Percentiles rank a stretch among this genome's conserved stretches.
Conservation (phyloP, 208 protist species). For the Porcisia hertigi region DNA sequence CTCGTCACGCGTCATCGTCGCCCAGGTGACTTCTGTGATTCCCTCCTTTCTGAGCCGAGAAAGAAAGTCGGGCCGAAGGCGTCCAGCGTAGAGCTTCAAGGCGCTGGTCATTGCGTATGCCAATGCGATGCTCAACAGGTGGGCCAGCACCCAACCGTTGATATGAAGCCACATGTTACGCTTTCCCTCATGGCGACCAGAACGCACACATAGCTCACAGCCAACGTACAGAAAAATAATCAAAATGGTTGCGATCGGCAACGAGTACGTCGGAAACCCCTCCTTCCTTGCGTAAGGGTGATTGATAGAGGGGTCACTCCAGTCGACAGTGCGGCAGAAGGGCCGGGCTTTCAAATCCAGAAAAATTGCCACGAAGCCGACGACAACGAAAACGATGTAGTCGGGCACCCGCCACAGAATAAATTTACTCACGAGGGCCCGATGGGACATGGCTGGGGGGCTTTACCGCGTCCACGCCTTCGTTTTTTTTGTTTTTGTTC, state of each 20-base stretch:
- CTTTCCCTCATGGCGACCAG: conserved; percentile 21
- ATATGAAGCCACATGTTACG: conserved; percentile 34
- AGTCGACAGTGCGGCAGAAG: conserved; percentile 73
- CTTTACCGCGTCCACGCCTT: too few relatives aligned
- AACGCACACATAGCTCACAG: conserved; percentile 31
- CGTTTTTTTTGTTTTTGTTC: too few relatives aligned
- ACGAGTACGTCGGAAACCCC: conserved; percentile 65
- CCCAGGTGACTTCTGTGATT: conserved; percentile 38
- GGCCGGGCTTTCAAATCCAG: conserved; percentile 21
- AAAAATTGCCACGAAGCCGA: conserved; percentile 25
- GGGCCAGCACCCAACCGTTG: conserved; percentile 58
- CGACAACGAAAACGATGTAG: conserved; percentile 36
- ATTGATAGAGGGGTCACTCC: conserved; percentile 63
- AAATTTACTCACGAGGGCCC: conserved; percentile 1
- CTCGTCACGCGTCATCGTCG: conserved; percentile 21
- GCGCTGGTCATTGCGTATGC: conserved; percentile 53
- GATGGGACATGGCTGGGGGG: not conserved
- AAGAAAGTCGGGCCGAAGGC: conserved; percentile 89
- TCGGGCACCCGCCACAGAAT: conserved; percentile 51
- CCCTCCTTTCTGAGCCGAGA: conserved; percentile 40
- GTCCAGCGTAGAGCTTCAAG: conserved; percentile 77
- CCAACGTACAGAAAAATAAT: conserved; percentile 35
- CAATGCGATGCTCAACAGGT: conserved; percentile 45
- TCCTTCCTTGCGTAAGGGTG: conserved; percentile 42
- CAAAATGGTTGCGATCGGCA: conserved; percentile 39